A percentile compares a stretch with the other conserved stretches of the same genome.
phyloP scores from a whole-genome alignment of 192 early-diverging fungal species.

The Entomortierella beljakovae region DNA sequence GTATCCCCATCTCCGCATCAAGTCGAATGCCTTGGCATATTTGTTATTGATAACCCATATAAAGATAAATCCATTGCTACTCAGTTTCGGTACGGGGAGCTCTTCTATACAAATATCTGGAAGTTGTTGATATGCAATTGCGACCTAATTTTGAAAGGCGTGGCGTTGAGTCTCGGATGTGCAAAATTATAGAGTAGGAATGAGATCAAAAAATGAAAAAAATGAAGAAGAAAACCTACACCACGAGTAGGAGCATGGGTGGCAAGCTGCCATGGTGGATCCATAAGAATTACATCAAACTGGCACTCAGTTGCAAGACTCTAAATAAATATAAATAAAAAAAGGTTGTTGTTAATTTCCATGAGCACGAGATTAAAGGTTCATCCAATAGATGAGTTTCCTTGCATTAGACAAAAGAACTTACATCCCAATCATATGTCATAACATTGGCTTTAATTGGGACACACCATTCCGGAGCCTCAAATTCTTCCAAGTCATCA shows the following conservation, averaged over 20 bases:
- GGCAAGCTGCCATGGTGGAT: conserved; percentile 98
- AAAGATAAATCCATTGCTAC: conserved; percentile 92
- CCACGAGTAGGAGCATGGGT: conserved; percentile 93
- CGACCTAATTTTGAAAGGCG: conserved; percentile 59
- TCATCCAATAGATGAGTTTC: background rate
- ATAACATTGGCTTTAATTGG: conserved; percentile 96
- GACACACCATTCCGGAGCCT: conserved; percentile 93
- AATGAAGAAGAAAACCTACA: conserved; percentile 67
- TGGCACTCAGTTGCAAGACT: conserved; percentile 82
- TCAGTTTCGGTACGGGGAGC: conserved; percentile 87
- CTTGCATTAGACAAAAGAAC: conserved; percentile 19
- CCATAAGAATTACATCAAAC: conserved; percentile 95
- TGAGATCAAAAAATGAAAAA: conserved; percentile 6
- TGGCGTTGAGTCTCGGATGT: background rate
- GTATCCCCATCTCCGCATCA: conserved; percentile 97
- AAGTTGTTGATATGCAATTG: conserved; percentile 95
- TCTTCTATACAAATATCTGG: conserved; percentile 95
- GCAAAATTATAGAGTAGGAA: background rate
- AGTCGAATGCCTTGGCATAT: conserved; percentile 93
- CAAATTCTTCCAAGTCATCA: conserved; percentile 78
- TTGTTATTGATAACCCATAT: conserved; percentile 99
- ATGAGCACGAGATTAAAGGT: background rate
- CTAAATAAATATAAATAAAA: conserved; percentile 39
- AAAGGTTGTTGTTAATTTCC: background rate
- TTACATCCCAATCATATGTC: conserved; percentile 93